A percentile compares a stretch with the other conserved stretches of the same genome.
Evolutionary conservation across 768 basidiomycete genomes (phyloP).

Genomic region (Serendipita vermifera): DNA sequence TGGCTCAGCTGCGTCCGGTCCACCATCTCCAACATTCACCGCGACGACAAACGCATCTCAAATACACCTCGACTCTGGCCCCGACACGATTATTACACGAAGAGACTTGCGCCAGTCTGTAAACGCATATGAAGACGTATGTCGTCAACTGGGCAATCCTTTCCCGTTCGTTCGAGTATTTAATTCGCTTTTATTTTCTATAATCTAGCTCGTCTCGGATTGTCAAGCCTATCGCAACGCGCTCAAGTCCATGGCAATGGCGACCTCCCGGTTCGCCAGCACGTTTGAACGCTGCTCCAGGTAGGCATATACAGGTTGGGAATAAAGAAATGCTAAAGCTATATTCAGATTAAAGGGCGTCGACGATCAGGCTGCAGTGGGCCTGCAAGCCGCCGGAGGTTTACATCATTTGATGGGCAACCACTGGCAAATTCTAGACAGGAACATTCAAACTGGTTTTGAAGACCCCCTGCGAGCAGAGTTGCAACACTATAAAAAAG

Average conservation of each 20-base stretch:
- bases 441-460: conserved; percentile 74
- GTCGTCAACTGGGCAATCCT: too few relatives aligned
- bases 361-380: conserved; percentile 63
- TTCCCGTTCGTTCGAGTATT: neutral
- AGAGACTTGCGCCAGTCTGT: conserved; percentile 63
- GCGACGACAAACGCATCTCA: conserved; percentile 62
- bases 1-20: conserved; percentile 19
- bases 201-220: conserved; percentile 51
- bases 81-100: conserved; percentile 67
- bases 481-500: conserved; percentile 61
- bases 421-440: conserved; percentile 84
- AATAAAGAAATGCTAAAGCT: too few relatives aligned
- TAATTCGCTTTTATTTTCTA: neutral
- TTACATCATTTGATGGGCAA: conserved; percentile 86
- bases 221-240: conserved; percentile 72
- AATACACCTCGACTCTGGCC: conserved; percentile 10
- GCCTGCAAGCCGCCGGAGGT: conserved; percentile 75
- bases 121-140: conserved; percentile 69
- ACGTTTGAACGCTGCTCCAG: conserved; percentile 74
- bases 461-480: conserved; percentile 83
- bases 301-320: too few relatives aligned
- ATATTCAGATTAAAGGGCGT: conserved; percentile 56
- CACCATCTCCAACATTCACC: conserved; percentile 76
- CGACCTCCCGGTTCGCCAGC: conserved; percentile 73
- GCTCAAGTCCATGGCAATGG: conserved; percentile 66